A percentile compares a stretch with the other conserved stretches of the same genome.
Conservation (phyloP, 176 grass and related monocot species). For the Paspalum notatum region DNA sequence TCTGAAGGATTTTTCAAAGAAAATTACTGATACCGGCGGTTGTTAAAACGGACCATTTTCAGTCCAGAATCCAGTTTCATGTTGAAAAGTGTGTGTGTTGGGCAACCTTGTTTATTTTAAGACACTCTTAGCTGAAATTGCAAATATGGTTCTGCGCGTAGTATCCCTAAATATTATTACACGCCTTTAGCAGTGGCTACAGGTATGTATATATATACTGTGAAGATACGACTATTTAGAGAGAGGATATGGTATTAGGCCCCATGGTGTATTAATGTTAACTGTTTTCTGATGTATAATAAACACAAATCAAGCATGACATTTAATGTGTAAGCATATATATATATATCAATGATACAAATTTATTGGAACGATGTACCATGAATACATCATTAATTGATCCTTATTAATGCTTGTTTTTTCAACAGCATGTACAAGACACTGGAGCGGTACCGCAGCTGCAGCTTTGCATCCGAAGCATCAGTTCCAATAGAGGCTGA, state of each 20-base stretch:
- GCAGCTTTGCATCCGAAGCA: conserved; percentile 54
- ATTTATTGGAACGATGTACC: background rate
- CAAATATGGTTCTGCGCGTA: background rate
- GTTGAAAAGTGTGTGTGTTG: background rate
- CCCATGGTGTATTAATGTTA: too few relatives aligned
- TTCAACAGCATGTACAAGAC: conserved; percentile 75
- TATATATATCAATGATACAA: too few relatives aligned
- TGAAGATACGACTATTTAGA: background rate
- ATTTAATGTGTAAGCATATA: background rate
- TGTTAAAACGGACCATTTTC: background rate
- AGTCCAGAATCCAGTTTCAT: background rate
- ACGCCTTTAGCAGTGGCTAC: too few relatives aligned
- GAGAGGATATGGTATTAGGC: background rate
- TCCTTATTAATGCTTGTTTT: background rate
- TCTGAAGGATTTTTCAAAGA: background rate
- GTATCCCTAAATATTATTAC: background rate
- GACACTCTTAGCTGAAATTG: too few relatives aligned
- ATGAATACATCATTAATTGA: background rate
- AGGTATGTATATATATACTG: background rate
- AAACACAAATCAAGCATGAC: background rate
- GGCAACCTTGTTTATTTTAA: background rate
- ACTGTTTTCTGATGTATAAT: background rate
- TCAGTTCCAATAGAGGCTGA: conserved; percentile 61
- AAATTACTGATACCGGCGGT: background rate
- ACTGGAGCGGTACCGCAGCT: conserved; percentile 80